Evolutionary conservation across 2,329 filamentous ascomycete species (phyloP).

Genomic region (Alternaria hordeiaustralica): DNA sequence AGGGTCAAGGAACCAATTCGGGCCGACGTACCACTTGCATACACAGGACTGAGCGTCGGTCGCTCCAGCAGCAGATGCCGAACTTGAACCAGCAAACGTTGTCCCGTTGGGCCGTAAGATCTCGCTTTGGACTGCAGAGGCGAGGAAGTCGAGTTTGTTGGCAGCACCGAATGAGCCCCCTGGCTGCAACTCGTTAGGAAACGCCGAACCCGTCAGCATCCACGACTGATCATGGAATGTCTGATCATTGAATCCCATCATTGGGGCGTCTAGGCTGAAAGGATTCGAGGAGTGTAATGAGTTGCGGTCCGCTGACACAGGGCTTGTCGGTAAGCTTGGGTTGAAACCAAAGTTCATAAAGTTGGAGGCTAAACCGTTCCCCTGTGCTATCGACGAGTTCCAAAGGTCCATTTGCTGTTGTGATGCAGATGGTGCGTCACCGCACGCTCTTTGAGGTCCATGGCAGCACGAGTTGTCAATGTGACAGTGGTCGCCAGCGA

Average conservation of each 20-base stretch:
- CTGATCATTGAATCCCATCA: constrained; percentile 29
- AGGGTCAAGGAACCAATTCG: neutral
- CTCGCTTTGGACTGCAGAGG: constrained; percentile 38
- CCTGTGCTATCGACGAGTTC: constrained; percentile 34
- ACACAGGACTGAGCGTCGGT: constrained; percentile 23
- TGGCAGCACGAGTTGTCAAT: constrained; percentile 47
- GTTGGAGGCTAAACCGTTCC: constrained; percentile 35
- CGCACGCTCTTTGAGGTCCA: constrained; percentile 35
- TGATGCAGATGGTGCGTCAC: constrained; percentile 34
- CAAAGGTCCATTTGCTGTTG: constrained; percentile 35
- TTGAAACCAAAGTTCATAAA: constrained; percentile 37
- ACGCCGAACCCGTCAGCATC: constrained; percentile 38
- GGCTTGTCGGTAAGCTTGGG: constrained; percentile 25
- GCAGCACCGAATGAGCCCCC: constrained; percentile 9
- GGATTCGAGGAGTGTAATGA: constrained; percentile 19
- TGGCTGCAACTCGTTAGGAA: constrained; percentile 22
- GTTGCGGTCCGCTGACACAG: constrained; percentile 23
- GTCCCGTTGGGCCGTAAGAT: constrained; percentile 26
- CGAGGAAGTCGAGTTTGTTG: constrained; percentile 39
- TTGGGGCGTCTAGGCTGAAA: constrained; percentile 25
- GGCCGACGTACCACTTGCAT: constrained; percentile 40
- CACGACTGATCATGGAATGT: constrained; percentile 31
- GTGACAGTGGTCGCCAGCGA: constrained; percentile 44
- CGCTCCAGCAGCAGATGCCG: constrained; percentile 3
- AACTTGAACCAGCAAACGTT: constrained; percentile 9